Conservation (phyloP, 2,329 filamentous ascomycete species). For the Apiospora malaysiana region DNA sequence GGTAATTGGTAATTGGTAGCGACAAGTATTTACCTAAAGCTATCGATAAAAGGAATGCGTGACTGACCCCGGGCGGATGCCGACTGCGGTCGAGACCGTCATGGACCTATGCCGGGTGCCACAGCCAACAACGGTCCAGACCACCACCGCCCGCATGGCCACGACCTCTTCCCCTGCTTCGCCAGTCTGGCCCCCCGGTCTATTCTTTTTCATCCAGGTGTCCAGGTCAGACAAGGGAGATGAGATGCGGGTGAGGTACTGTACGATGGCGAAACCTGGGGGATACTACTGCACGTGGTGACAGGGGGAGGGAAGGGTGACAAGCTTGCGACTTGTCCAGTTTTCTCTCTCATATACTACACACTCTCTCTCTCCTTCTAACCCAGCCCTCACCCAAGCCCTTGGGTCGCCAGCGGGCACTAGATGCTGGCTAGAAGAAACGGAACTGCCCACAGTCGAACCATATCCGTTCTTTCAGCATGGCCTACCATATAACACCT, state of each 20-base stretch:
- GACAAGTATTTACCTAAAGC: background rate
- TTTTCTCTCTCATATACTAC: too few species aligned
- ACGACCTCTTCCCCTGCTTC: background rate
- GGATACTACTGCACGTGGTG: background rate
- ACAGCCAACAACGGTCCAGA: constrained; percentile 12
- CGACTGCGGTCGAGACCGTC: background rate
- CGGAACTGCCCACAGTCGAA: background rate
- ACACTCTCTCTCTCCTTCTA: background rate
- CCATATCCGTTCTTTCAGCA: background rate
- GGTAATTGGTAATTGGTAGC: background rate
- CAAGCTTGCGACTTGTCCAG: too few species aligned
- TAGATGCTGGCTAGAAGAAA: background rate
- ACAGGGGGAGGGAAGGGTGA: background rate
- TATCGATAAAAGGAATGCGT: background rate
- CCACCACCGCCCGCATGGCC: constrained; percentile 9
- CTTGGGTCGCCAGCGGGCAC: background rate
- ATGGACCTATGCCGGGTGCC: constrained; percentile 12
- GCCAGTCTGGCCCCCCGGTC: background rate
- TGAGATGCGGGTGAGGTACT: background rate
- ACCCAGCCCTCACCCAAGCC: background rate
- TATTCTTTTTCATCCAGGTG: background rate
- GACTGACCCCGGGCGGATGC: background rate
- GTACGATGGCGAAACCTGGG: background rate
- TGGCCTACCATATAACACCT: background rate
- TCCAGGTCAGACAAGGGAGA: constrained; percentile 2